Evolutionary conservation across 495 filamentous ascomycete species (phyloP).

Genomic region (Aspergillus bridgeri): DNA sequence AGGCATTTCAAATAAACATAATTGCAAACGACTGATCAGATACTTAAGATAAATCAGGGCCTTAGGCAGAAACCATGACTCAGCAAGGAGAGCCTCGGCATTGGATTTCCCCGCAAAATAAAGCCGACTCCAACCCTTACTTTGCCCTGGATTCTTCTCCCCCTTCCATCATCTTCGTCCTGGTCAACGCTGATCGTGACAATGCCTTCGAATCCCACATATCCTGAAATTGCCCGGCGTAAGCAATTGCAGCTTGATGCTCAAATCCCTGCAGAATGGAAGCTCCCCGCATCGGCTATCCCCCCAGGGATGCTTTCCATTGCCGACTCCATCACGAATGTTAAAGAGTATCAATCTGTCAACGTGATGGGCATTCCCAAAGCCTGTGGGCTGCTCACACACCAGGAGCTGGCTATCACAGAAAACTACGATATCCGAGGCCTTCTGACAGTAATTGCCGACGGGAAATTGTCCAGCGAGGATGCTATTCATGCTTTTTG

Average conservation of each 20-base stretch:
- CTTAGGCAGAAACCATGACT: no score
- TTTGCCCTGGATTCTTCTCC: neutral
- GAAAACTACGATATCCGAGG: constrained; percentile 52
- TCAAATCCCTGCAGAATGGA: constrained; percentile 48
- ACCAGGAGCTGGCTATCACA: constrained; percentile 55
- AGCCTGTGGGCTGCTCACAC: constrained; percentile 48
- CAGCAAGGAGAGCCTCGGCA: neutral
- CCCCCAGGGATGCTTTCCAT: constrained; percentile 39
- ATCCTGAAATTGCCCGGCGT: constrained; percentile 28
- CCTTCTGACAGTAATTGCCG: constrained; percentile 45
- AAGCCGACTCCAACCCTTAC: neutral
- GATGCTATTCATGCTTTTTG: constrained; percentile 59
- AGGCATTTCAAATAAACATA: no score
- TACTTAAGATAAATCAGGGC: no score
- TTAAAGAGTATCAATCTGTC: constrained; percentile 29
- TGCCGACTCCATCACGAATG: constrained; percentile 38
- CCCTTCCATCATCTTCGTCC: neutral
- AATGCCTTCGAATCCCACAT: neutral
- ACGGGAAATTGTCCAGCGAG: constrained; percentile 44
- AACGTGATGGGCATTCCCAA: constrained; percentile 46
- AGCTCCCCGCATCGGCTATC: constrained; percentile 29
- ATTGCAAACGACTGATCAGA: no score
- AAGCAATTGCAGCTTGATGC: constrained; percentile 46
- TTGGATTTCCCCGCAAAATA: neutral
- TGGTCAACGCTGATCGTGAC: neutral